Evolutionary conservation across 2,329 filamentous ascomycete genomes (phyloP), one percentile per base, ranked within the genome.

Genomic region (Aspergillus ustus): DNA sequence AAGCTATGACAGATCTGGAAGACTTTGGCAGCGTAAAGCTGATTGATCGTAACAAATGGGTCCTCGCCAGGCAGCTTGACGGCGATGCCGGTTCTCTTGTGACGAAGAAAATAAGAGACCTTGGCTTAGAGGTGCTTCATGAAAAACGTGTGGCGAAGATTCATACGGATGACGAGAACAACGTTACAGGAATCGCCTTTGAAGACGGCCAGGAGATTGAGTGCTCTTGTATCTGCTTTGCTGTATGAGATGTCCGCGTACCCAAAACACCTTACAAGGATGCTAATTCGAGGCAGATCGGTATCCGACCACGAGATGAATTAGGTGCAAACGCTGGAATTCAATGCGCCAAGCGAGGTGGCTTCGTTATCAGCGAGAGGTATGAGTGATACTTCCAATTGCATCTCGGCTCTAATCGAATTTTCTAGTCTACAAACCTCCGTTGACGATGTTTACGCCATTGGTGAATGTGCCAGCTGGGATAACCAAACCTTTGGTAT

Each of bases 401-500:
- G 22, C 0, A 4, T 15, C n/a, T 11, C 25, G 1, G 4, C 22
- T 8, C 3, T 9, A n/a, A n/a, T 28, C 50, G 28, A 11, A 0
- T 8, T 17, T 19, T 25, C n/a, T 50, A 78, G 74, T 67, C 78
- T 97, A 6, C 83, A 84, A 63, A 96, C 93, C 2, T 95, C 87
- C 34, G 75, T 84, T 4, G 81, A 87, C 0, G 88, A 90, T 65
- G 86, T 97, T 53, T 97, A 95, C 73, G 93, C 93, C 51, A 90
- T 97, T 53, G 93, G 93, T 60, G 93, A 97, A 77, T 97, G 93
- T 70, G 92, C 93, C 5, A 95, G 89, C 78, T 97, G 92, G 91
- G 85, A 93, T 65, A 89, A 87, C 67, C 90, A 95, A 76, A 93
- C 91, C 0, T 97, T 92, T 67, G 93, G 93, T 6, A 85, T 97